phyloP scores from a whole-genome alignment of 2,329 filamentous ascomycete genomes.

The Thelonectria blattea region DNA sequence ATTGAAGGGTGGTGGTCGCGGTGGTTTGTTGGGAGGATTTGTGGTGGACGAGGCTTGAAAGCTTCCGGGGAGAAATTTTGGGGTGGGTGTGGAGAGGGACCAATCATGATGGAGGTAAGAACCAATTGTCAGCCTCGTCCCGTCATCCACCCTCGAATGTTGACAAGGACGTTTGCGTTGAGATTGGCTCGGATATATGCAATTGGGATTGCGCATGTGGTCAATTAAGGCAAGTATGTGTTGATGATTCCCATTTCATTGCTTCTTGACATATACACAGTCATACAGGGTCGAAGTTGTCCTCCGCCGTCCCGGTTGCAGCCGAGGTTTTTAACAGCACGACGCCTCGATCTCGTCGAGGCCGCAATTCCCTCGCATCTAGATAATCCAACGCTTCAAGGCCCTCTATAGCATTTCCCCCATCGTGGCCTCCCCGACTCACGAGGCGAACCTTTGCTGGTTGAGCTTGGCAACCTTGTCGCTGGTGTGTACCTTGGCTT shows the following conservation, averaged over 20 bases:
- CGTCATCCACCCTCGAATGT: slow-evolving; percentile 10
- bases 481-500: slow-evolving; percentile 48
- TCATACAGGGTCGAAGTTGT: slow-evolving; percentile 39
- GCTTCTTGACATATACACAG: slow-evolving; percentile 44
- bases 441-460: slow-evolving; percentile 43
- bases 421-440: slow-evolving; percentile 12
- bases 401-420: slow-evolving; percentile 14
- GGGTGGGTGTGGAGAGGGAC: slow-evolving; percentile 30
- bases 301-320: slow-evolving; percentile 24
- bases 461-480: slow-evolving; percentile 49
- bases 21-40: too few relatives aligned
- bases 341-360: slow-evolving; percentile 28
- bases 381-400: slow-evolving; percentile 23
- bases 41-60: slow-evolving; percentile 32
- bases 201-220: neutral
- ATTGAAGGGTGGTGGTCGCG: slow-evolving; percentile 34
- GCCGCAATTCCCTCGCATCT: slow-evolving; percentile 31
- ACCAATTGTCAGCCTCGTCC: slow-evolving; percentile 39
- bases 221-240: slow-evolving; percentile 4
- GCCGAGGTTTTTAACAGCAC: slow-evolving; percentile 28
- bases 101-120: slow-evolving; percentile 35
- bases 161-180: slow-evolving; percentile 4
- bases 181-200: neutral
- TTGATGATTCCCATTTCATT: slow-evolving; percentile 35
- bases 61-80: slow-evolving; percentile 40